phyloP scores from a whole-genome alignment of 805 yeast genomes.

The Yamadazyma nakazawae region DNA sequence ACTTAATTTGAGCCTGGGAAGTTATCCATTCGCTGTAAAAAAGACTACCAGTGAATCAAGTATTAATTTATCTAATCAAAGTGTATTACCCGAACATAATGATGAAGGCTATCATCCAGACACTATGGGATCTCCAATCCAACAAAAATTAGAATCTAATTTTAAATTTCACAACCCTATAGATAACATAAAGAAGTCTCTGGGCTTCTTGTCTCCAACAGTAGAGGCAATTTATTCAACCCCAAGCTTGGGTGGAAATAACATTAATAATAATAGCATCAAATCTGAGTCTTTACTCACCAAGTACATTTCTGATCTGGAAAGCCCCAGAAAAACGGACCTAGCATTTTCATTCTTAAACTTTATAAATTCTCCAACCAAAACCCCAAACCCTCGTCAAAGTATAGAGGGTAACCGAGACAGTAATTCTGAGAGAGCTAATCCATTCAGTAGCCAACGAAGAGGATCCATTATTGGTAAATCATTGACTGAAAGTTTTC shows the following conservation, averaged over 20 bases:
- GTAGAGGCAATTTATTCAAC: slow-evolving; percentile 28
- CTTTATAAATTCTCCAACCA: slow-evolving; percentile 19
- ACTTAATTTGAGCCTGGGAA: slow-evolving; percentile 21
- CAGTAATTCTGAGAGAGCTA: not conserved
- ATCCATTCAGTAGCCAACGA: not conserved
- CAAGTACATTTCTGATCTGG: not conserved
- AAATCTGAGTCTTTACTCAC: slow-evolving; percentile 4
- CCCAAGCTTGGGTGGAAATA: not conserved
- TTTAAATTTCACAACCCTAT: slow-evolving; percentile 38
- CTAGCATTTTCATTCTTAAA: slow-evolving; percentile 15
- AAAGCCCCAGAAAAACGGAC: slow-evolving; percentile 1
- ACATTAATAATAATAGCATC: not conserved
- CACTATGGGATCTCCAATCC: not conserved
- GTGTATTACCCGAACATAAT: slow-evolving; percentile 17
- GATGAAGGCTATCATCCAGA: not conserved
- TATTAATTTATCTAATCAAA: slow-evolving; percentile 14
- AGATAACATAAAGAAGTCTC: slow-evolving; percentile 20
- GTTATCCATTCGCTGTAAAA: slow-evolving; percentile 19
- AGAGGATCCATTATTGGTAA: slow-evolving; percentile 16
- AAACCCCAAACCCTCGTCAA: slow-evolving; percentile 1
- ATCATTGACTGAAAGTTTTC: slow-evolving; percentile 30
- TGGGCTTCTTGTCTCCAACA: slow-evolving; percentile 25
- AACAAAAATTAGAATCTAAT: not conserved
- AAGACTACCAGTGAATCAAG: slow-evolving; percentile 18
- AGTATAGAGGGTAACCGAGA: not conserved